Conservation (phyloP, 345 rosid genomes). For the Camelina hispida region DNA sequence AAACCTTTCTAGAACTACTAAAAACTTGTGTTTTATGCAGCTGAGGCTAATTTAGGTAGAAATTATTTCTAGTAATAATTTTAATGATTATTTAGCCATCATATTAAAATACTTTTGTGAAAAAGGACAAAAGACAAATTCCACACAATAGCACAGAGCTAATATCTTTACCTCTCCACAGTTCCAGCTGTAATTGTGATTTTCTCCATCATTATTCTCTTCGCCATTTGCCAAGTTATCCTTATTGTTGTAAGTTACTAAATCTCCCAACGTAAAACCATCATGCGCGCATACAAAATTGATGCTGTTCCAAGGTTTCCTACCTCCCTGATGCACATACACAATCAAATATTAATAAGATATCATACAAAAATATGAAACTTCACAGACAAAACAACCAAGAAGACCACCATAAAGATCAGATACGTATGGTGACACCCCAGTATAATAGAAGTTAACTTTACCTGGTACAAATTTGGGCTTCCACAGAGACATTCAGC, state of each 20-base stretch:
- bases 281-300: slow-evolving; percentile 96
- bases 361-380: not conserved
- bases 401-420: slow-evolving; percentile 11
- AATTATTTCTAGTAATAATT: not conserved
- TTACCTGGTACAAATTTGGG: slow-evolving; percentile 90
- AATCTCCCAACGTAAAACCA: slow-evolving; percentile 89
- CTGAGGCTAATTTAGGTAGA: not conserved
- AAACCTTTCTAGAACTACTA: no score
- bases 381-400: slow-evolving; percentile 14
- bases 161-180: slow-evolving; percentile 76
- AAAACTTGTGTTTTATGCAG: not conserved
- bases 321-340: slow-evolving; percentile 73
- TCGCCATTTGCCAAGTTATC: slow-evolving; percentile 95
- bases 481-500: slow-evolving; percentile 99
- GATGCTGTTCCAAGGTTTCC: slow-evolving; percentile 97
- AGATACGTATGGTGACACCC: slow-evolving; percentile 17
- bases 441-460: slow-evolving; percentile 6
- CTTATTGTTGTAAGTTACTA: slow-evolving; percentile 85
- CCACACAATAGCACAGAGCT: not conserved
- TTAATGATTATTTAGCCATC: slow-evolving; percentile 9
- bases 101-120: not conserved
- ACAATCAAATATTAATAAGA: slow-evolving; percentile 28
- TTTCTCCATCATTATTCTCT: slow-evolving; percentile 94
- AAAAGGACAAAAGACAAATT: slow-evolving; percentile 8
- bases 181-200: slow-evolving; percentile 94